Evolutionary conservation across 768 basidiomycete species (phyloP), one percentile per base, ranked within the genome.

Genomic region (Boletus patriciae): DNA sequence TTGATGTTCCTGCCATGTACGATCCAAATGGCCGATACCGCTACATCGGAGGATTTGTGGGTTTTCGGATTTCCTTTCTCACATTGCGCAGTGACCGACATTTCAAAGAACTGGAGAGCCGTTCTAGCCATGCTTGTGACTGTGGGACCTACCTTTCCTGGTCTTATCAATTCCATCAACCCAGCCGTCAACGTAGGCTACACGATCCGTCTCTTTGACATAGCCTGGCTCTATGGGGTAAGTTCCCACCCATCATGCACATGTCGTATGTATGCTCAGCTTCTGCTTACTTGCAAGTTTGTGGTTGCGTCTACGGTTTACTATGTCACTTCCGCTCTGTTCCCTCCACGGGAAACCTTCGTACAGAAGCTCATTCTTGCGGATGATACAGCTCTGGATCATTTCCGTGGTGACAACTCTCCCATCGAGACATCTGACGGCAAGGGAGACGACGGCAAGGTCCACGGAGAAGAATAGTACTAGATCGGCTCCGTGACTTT

Each of bases 1-100:
- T 92, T 10, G 88, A 94, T 64, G 88, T 94, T 3, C 88, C 90
- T 4, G 84, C 88, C 3, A 87, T 95, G 81, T 95, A 94, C 66
- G 80, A 84, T 62, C 91, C 89, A 18, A 73, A 83, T 44, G 90
- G 90, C 3, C 79, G 87, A 57, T 95, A 94, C 69, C 75, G 80
- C n/a, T 95, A 93, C 70, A 82, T 77, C 66, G 77, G 78, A 52
- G 92, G 92, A 50, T 79, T 88, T 50, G 90, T 90, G 68, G 59
- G 85, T 76, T n/a, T 43, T 43, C 23, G 8, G 3, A 46, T 61
- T n/a, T 34, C 25, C 38, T 21, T 40, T 38, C 42, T 46, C n/a
- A 13, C 31, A 7, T 33, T 47, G 13, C 18, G 3, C 37, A 19
- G 37, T 42, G 13, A n/a, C 54, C 9, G n/a, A 52, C 34, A 13